Base-by-base conservation (phyloP, 1,139 yeast genomes). In the Suhomyces yuchorum region DNA sequence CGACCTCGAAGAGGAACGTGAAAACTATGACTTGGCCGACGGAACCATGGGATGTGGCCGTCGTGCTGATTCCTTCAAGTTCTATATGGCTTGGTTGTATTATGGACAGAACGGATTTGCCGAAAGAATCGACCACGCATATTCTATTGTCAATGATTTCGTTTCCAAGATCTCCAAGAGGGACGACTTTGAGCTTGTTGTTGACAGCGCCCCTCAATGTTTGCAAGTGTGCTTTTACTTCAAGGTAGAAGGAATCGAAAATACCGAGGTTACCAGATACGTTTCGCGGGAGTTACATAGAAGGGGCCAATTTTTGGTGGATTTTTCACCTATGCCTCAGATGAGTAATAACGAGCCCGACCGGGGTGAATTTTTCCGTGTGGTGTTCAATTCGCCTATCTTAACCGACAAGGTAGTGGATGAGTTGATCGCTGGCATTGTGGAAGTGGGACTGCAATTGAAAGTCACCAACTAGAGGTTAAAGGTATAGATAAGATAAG, bases 11-110 rank as follows among this genome's bases (percentile, higher is more conserved):
- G 73, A 67, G 37, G 76, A 70, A 17, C 75, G 68, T 11, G 89
- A 84, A 53, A 82, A 83, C 62, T 87, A 73, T 60, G 96, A 89
- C 57, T 75, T 89, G 51, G 96, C 95, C 0, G 95, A 88, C 61
- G 96, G 96, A 8, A 89, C 96, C 6, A 85, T 89, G 95, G 96
- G 96, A 7, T 89, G 96, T 63, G 96, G 96, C 6, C 80, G 96
- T 57, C 76, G 96, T 47, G 84, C 95, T 0, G 96, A 89, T 64
- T 81, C 95, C 1, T 71, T 89, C 62, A 89, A 89, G 66, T 75
- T 89, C 59, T 88, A 86, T 63, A 66, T 89, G 63, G 83, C 87
- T 0, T 89, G 96, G 96, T 71, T 85, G 49, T 89, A 86, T 72
- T 89, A 83, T 58, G 96, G 96, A 1, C 67, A 77, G 9, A 52